Evolutionary conservation across 2,329 filamentous ascomycete genomes (phyloP).

Genomic region (Penicillium decumbens): DNA sequence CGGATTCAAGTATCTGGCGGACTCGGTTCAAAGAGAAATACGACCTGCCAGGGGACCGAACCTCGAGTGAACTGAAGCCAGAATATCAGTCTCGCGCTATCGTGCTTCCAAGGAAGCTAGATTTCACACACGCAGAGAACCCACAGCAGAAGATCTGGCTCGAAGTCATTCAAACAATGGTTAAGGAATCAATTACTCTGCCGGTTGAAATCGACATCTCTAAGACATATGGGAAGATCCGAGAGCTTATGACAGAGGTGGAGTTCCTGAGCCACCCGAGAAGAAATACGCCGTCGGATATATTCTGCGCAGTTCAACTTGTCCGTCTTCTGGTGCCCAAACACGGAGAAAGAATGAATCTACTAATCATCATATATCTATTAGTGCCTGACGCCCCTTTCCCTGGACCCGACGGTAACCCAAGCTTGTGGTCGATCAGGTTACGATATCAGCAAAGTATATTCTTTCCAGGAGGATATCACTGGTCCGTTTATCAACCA

Average conservation of each 20-base stretch:
- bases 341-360: background rate
- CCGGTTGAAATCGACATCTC: slow-evolving; percentile 1
- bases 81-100: slow-evolving; percentile 38
- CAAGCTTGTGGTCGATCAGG: slow-evolving; percentile 26
- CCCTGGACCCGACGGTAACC: slow-evolving; percentile 27
- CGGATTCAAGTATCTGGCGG: slow-evolving; percentile 34
- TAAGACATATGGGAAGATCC: slow-evolving; percentile 25
- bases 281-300: slow-evolving; percentile 16
- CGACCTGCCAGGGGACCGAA: slow-evolving; percentile 25
- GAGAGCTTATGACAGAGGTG: slow-evolving; percentile 12
- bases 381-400: slow-evolving; percentile 33
- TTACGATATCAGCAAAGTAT: slow-evolving; percentile 32
- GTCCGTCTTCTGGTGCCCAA: slow-evolving; percentile 15
- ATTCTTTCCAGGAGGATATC: slow-evolving; percentile 13
- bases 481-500: slow-evolving; percentile 15
- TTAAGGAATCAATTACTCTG: slow-evolving; percentile 23
- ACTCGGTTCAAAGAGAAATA: slow-evolving; percentile 31
- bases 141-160: slow-evolving; percentile 29
- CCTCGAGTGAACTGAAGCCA: slow-evolving; percentile 23
- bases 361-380: slow-evolving; percentile 10
- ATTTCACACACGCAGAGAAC: slow-evolving; percentile 25
- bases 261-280: slow-evolving; percentile 26
- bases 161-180: slow-evolving; percentile 27
- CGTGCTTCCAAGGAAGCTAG: slow-evolving; percentile 28
- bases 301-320: slow-evolving; percentile 31